Base-by-base conservation (phyloP, 2,329 filamentous ascomycete species). In the Colletotrichum magnum region DNA sequence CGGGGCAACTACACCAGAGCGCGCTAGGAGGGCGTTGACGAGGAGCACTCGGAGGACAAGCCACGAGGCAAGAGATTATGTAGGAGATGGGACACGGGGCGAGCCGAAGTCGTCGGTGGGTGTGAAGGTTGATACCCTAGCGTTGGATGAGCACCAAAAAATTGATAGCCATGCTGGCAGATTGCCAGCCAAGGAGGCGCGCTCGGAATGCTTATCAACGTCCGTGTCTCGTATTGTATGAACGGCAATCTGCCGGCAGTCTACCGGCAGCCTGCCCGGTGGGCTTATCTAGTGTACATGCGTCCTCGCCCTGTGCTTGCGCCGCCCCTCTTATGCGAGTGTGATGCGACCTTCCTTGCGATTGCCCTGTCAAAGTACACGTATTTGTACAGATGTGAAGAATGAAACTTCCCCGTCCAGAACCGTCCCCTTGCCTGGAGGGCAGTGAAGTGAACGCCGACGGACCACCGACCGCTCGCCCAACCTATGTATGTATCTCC, bases 1-100 rank as follows among this genome's bases (percentile, higher is more conserved):
- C 84, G 84, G 62, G 89, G 89, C 4, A 85, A 90, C 71, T 91
- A 89, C 74, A 91, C 88, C 16, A 80, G 87, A 58, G 77, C 83
- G 28, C 62, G 66, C 28, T 69, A 47, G 58, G 16, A 10, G 4
- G 41, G 74, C 32, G 21, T 15, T 18, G 7, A 15, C 2, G n/a
- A 60, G 16, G 36, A 13, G 32, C n/a, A 41, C 15, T 43, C 26
- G 47, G n/a, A 43, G 58, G 28, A 39, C 15, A 51, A 32, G 43
- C 32, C 3, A 36, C 32, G 7, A 10, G 10, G 32, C 32, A 10
- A 36, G 32, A 2, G 4, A 10, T 10, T 3, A 10, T 7, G 10
- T 10, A 36, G 10, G 7, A 10, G 32, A 36, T 10, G 32, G 10
- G 32, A 36, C 32, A 36, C 32, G 32, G 32, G 32, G 32, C 32